phyloP scores from a whole-genome alignment of 2,329 filamentous ascomycete genomes.

The Helotiales sp. region DNA sequence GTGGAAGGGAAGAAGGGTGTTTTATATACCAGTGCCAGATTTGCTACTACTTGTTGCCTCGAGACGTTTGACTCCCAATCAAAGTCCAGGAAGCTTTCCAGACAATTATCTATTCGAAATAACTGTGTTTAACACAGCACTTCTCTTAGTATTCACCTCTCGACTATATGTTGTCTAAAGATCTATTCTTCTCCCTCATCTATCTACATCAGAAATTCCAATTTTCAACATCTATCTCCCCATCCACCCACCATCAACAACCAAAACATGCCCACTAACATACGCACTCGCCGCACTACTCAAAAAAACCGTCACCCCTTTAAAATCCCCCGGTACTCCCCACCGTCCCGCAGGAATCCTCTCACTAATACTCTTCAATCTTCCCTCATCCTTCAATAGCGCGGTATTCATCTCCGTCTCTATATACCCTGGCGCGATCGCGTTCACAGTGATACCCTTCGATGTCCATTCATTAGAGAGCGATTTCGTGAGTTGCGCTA shows the following conservation, averaged over 20 bases:
- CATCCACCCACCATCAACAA: slow-evolving; percentile 94
- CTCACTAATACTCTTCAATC: slow-evolving; percentile 72
- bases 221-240: slow-evolving; percentile 59
- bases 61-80: too few relatives aligned
- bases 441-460: slow-evolving; percentile 82
- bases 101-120: too few relatives aligned
- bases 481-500: slow-evolving; percentile 66
- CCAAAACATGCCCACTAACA: slow-evolving; percentile 77
- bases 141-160: too few relatives aligned
- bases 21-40: too few relatives aligned
- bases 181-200: background rate
- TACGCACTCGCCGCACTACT: slow-evolving; percentile 77
- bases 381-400: slow-evolving; percentile 68
- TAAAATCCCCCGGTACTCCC: slow-evolving; percentile 85
- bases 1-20: too few relatives aligned
- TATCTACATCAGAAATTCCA: background rate
- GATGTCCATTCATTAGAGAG: slow-evolving; percentile 83
- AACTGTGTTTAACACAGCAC: too few relatives aligned
- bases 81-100: too few relatives aligned
- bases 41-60: too few relatives aligned
- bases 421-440: slow-evolving; percentile 87
- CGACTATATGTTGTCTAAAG: too few relatives aligned
- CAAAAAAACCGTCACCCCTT: slow-evolving; percentile 76
- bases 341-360: slow-evolving; percentile 83
- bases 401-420: slow-evolving; percentile 94